Evolutionary conservation across 2,329 filamentous ascomycete species (phyloP).

Genomic region (Lasiodiplodia sp.): DNA sequence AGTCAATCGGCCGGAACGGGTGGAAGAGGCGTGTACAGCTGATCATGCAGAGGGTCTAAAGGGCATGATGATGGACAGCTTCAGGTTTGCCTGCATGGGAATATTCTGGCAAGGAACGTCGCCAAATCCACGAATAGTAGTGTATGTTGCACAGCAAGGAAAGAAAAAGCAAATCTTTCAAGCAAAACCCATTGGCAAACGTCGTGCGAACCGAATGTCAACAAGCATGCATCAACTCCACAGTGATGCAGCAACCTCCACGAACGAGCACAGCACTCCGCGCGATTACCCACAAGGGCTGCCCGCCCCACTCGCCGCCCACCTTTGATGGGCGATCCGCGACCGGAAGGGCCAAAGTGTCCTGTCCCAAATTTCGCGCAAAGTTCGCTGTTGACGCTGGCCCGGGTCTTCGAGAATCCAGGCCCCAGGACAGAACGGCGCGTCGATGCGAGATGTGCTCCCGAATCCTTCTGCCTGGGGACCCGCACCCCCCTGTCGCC

Average conservation of each 20-base stretch:
- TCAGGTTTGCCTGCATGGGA: constrained; percentile 13
- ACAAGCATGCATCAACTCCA: constrained; percentile 16
- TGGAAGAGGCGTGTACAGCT: constrained; percentile 20
- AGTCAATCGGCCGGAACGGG: constrained; percentile 11
- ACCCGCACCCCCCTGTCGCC: neutral
- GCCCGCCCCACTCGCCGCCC: neutral
- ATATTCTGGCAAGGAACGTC: constrained; percentile 12
- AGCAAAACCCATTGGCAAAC: neutral
- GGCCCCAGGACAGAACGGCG: neutral
- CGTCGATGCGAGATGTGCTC: neutral
- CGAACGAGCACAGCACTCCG: constrained; percentile 2
- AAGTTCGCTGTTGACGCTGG: neutral
- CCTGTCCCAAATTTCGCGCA: neutral
- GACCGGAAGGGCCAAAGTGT: neutral
- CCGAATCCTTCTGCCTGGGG: neutral
- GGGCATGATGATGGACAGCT: constrained; percentile 8
- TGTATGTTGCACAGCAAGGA: constrained; percentile 18
- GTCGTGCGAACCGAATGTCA: neutral
- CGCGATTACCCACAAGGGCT: constrained; percentile 12
- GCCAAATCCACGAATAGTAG: constrained; percentile 22
- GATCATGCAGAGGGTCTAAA: constrained; percentile 19
- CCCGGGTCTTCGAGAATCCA: neutral
- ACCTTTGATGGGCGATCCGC: neutral
- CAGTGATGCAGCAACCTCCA: constrained; percentile 8
- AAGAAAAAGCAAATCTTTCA: constrained; percentile 6